Percentiles rank a stretch among this genome's conserved stretches.
Evolutionary conservation across 257 asterid species (phyloP).

Genomic region (Voacanga thouarsii): DNA sequence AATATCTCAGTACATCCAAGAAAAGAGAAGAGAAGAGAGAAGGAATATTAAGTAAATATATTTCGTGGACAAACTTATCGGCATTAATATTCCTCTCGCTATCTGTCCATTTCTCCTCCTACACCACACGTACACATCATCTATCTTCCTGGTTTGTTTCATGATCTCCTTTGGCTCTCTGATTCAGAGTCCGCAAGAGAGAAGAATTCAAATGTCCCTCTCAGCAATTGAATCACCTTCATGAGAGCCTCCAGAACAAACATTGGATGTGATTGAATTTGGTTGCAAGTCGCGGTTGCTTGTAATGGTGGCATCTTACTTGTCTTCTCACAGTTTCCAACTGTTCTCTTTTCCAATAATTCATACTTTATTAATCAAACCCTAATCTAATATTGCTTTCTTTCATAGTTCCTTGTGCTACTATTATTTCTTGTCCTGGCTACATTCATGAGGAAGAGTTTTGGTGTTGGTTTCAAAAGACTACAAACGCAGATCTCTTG

Average conservation of each 20-base stretch:
- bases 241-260: slow-evolving; percentile 13
- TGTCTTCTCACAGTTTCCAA: slow-evolving; percentile 37
- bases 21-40: neutral
- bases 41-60: slow-evolving; percentile 5
- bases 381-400: neutral
- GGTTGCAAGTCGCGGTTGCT: slow-evolving; percentile 80
- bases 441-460: neutral
- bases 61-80: slow-evolving; percentile 17
- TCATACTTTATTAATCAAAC: too few species aligned
- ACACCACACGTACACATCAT: too few species aligned
- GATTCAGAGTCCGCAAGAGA: slow-evolving; percentile 1
- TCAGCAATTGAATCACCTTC: slow-evolving; percentile 21
- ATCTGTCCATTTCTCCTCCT: neutral
- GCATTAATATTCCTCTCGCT: slow-evolving; percentile 20
- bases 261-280: slow-evolving; percentile 51
- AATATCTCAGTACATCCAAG: slow-evolving; percentile 19
- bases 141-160: neutral
- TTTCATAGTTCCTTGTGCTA: neutral
- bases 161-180: neutral
- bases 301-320: slow-evolving; percentile 43
- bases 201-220: slow-evolving; percentile 35
- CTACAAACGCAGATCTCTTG: neutral
- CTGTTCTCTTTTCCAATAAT: neutral
- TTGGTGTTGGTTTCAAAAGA: neutral
- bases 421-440: neutral